Evolutionary conservation across 257 asterid species (phyloP).

Genomic region (Solanum pinnatisectum): DNA sequence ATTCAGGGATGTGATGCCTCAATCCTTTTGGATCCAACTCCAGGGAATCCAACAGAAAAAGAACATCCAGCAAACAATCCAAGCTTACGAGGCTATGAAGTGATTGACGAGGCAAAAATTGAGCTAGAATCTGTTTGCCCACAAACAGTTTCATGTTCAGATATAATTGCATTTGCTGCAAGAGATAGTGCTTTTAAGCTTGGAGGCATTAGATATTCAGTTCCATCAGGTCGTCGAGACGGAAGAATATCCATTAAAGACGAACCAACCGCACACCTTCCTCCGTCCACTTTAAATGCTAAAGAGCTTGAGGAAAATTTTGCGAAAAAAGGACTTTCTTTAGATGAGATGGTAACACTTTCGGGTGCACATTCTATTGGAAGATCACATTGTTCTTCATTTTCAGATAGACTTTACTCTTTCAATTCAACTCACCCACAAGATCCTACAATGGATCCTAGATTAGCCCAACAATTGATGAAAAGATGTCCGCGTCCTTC

Average conservation of each 20-base stretch:
- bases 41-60: slow-evolving; percentile 10
- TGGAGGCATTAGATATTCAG: slow-evolving; percentile 19
- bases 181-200: slow-evolving; percentile 18
- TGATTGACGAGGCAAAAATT: slow-evolving; percentile 29
- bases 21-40: slow-evolving; percentile 22
- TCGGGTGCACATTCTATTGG: slow-evolving; percentile 49
- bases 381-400: slow-evolving; percentile 17
- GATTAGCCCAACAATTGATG: slow-evolving; percentile 5
- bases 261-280: slow-evolving; percentile 15
- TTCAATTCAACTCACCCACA: slow-evolving; percentile 7
- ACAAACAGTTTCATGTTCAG: slow-evolving; percentile 31
- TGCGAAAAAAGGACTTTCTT: slow-evolving; percentile 20
- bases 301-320: slow-evolving; percentile 11
- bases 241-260: slow-evolving; percentile 11
- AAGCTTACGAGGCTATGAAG: slow-evolving; percentile 33
- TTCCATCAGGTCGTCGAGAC: slow-evolving; percentile 35
- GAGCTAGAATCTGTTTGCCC: slow-evolving; percentile 29
- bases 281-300: slow-evolving; percentile 7
- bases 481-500: neutral
- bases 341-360: slow-evolving; percentile 34
- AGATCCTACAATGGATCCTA: slow-evolving; percentile 25
- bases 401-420: slow-evolving; percentile 4
- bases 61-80: slow-evolving; percentile 9
- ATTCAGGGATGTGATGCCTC: slow-evolving; percentile 42
- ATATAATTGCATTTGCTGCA: slow-evolving; percentile 31